Percentiles rank a stretch among this genome's conserved stretches.
Evolutionary conservation across 257 asterid genomes (phyloP).

Genomic region (Ilex aquifolium): DNA sequence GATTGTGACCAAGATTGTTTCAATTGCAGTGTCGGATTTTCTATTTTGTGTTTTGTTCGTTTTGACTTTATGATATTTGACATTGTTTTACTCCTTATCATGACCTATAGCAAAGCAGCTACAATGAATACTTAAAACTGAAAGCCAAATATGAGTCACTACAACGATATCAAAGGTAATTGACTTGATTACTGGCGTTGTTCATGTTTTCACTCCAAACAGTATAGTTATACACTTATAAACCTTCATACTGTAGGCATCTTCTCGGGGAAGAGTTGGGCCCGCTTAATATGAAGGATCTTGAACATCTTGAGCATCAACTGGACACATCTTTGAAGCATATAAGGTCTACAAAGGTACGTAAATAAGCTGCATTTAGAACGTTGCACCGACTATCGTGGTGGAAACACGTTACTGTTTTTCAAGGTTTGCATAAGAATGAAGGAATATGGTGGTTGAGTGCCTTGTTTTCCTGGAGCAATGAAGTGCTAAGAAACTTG

Average conservation of each 20-base stretch:
- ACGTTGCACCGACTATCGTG: no score
- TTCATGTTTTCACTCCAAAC: no score
- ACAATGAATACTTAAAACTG: conserved; percentile 71
- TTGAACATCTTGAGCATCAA: conserved; percentile 79
- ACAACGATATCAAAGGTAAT: conserved; percentile 83
- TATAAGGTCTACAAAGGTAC: conserved; percentile 92
- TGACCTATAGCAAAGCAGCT: conserved; percentile 67
- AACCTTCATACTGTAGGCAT: conserved; percentile 41
- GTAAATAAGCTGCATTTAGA: no score
- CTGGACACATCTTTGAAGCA: conserved; percentile 79
- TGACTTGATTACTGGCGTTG: not conserved
- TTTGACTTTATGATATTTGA: not conserved
- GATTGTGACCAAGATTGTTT: no score
- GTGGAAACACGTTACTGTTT: no score
- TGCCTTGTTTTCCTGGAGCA: no score
- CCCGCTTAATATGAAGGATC: conserved; percentile 71
- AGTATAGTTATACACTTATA: no score
- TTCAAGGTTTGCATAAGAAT: no score
- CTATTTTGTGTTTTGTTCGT: not conserved
- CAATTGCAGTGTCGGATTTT: not conserved
- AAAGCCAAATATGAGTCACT: conserved; percentile 79
- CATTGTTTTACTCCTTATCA: not conserved
- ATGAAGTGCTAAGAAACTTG: no score
- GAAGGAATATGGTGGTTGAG: no score
- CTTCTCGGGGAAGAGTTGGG: conserved; percentile 98